Evolutionary conservation across 2,329 filamentous ascomycete species (phyloP).

Genomic region (Hirsutella thompsonii): DNA sequence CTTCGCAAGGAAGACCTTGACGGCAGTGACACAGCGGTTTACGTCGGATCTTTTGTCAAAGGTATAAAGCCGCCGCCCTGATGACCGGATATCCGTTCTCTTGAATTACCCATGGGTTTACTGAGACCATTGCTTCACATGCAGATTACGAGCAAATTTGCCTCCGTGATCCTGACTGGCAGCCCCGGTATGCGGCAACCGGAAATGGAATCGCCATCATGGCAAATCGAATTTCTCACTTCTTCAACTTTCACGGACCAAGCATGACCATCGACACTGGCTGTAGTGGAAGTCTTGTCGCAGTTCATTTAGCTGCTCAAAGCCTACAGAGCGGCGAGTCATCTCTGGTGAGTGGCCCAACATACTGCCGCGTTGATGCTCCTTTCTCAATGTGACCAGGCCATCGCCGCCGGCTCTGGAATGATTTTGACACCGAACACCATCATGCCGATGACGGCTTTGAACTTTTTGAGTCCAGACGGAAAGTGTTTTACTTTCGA

Average conservation of each 20-base stretch:
- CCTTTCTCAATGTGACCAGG: conserved; percentile 13
- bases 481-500: conserved; percentile 43
- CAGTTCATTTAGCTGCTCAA: conserved; percentile 39
- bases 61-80: conserved; percentile 14
- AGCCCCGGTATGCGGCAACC: conserved; percentile 37
- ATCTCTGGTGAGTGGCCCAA: conserved; percentile 18
- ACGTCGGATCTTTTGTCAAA: conserved; percentile 37
- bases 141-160: conserved; percentile 37
- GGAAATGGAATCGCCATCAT: conserved; percentile 40
- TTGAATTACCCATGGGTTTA: neutral
- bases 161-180: conserved; percentile 34
- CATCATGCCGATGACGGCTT: conserved; percentile 41
- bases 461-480: conserved; percentile 38
- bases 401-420: conserved; percentile 36
- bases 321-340: conserved; percentile 32
- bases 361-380: neutral
- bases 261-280: conserved; percentile 47
- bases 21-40: conserved; percentile 32
- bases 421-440: conserved; percentile 42
- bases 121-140: neutral
- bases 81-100: neutral
- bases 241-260: conserved; percentile 40
- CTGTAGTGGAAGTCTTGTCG: conserved; percentile 42
- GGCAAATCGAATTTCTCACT: conserved; percentile 42
- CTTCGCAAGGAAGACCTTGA: conserved; percentile 28